Percentiles rank a stretch among this genome's conserved stretches.
phyloP scores from a whole-genome alignment of 768 basidiomycete genomes.

The Pisolithus albus region DNA sequence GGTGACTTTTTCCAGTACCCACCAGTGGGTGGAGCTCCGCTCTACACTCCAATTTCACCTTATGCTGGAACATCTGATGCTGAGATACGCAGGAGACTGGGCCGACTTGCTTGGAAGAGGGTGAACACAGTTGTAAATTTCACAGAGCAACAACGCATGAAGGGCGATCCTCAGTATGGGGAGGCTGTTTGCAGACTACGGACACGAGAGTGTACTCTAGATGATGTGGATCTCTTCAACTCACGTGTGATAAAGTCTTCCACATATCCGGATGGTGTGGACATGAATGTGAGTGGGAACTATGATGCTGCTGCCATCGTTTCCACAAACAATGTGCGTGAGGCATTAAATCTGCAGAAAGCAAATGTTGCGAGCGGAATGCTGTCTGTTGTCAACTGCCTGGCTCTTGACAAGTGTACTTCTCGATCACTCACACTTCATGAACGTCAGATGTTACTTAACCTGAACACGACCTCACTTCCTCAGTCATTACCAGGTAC shows the following conservation, averaged over 20 bases:
- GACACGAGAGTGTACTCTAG: background rate
- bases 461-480: background rate
- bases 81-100: no score
- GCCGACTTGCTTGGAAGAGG: no score
- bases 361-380: background rate
- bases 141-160: no score
- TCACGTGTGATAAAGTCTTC: background rate
- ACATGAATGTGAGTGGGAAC: background rate
- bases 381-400: background rate
- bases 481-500: conserved; percentile 11
- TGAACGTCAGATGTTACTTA: background rate
- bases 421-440: no score
- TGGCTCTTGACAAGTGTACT: background rate
- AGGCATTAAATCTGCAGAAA: conserved; percentile 2
- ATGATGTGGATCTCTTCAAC: background rate
- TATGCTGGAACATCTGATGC: background rate
- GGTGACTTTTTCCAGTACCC: conserved; percentile 31
- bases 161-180: background rate
- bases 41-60: conserved; percentile 19
- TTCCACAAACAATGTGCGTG: background rate
- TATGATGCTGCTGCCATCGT: conserved; percentile 1
- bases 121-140: no score
- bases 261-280: background rate
- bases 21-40: conserved; percentile 21
- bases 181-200: background rate